phyloP scores from a whole-genome alignment of 2,329 filamentous ascomycete genomes.

The Neonectria magnoliae region DNA sequence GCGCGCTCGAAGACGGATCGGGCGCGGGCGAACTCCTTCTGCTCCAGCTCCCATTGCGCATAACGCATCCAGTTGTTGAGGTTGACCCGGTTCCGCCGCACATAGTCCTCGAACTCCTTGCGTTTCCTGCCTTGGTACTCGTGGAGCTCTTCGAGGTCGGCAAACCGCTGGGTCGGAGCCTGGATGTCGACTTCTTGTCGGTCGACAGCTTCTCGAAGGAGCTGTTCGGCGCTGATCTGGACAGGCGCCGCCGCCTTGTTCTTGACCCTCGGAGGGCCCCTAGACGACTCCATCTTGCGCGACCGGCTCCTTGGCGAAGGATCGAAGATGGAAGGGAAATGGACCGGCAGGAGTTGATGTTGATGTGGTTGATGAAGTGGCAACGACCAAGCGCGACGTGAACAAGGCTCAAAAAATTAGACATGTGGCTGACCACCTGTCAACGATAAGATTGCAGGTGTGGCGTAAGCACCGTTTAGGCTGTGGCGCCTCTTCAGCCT shows the following conservation, averaged over 20 bases:
- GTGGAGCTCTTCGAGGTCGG: constrained; percentile 96
- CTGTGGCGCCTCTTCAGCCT: constrained; percentile 43
- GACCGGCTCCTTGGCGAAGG: constrained; percentile 5
- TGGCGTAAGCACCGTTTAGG: constrained; percentile 23
- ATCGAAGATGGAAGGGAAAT: background rate
- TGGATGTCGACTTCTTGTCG: constrained; percentile 89
- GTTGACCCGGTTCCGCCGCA: constrained; percentile 91
- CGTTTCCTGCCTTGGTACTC: constrained; percentile 96
- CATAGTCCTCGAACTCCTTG: constrained; percentile 98
- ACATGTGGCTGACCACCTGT: constrained; percentile 24
- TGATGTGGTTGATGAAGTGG: constrained; percentile 25
- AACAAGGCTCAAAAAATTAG: constrained; percentile 41
- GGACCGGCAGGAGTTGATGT: constrained; percentile 1
- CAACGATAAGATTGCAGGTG: constrained; percentile 17
- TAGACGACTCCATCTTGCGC: constrained; percentile 83
- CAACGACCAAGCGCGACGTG: constrained; percentile 33
- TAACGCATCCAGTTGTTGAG: constrained; percentile 99
- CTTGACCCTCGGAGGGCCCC: constrained; percentile 95
- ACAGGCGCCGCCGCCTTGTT: constrained; percentile 95
- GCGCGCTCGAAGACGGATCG: constrained; percentile 94
- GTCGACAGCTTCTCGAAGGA: constrained; percentile 96
- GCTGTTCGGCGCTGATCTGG: constrained; percentile 96
- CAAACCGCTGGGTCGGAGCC: constrained; percentile 92
- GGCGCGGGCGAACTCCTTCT: constrained; percentile 94
- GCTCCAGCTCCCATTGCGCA: constrained; percentile 95